These are phyloP conservation scores for Kodamaea kaohsiungensis DNA, from an alignment of 805 yeast genomes.

Conservation along the genomic window DNA sequence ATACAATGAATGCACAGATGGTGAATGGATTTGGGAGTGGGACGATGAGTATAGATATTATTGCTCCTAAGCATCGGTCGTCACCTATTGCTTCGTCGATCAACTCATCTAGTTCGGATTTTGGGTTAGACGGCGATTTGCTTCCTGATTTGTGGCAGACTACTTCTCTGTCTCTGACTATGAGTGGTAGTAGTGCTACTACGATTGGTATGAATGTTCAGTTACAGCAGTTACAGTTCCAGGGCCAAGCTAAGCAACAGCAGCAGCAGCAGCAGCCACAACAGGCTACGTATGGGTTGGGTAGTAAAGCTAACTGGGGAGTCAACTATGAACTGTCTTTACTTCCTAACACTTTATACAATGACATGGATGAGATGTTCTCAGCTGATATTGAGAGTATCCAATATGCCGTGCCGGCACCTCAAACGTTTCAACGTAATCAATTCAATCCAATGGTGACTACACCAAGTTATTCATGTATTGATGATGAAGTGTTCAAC, in stretches of 20 bases:
- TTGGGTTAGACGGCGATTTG: conserved; percentile 24
- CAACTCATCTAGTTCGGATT: conserved; percentile 13
- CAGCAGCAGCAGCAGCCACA: neutral
- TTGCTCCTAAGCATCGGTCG: conserved; percentile 2
- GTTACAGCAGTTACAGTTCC: conserved; percentile 2
- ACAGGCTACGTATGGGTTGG: neutral
- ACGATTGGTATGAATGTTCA: conserved; percentile 7
- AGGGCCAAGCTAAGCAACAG: neutral
- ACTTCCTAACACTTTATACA: conserved; percentile 23
- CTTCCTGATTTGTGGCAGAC: conserved; percentile 39
- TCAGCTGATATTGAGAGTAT: neutral
- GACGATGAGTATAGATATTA: conserved; percentile 7
- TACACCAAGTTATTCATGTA: neutral
- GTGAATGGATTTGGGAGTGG: neutral
- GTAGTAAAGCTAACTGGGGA: conserved; percentile 1
- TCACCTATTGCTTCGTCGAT: conserved; percentile 13
- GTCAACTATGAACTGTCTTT: conserved; percentile 15
- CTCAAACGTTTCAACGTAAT: neutral
- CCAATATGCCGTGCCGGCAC: neutral
- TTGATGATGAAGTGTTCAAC: conserved; percentile 3
- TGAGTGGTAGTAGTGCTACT: conserved; percentile 15
- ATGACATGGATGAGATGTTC: conserved; percentile 10
- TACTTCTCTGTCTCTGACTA: conserved; percentile 8
- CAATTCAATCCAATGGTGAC: neutral
- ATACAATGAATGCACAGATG: neutral